Evolutionary conservation across 306 rosid species (phyloP), one percentile per base, ranked within the genome.

Genomic region (Notholithocarpus densiflorus): DNA sequence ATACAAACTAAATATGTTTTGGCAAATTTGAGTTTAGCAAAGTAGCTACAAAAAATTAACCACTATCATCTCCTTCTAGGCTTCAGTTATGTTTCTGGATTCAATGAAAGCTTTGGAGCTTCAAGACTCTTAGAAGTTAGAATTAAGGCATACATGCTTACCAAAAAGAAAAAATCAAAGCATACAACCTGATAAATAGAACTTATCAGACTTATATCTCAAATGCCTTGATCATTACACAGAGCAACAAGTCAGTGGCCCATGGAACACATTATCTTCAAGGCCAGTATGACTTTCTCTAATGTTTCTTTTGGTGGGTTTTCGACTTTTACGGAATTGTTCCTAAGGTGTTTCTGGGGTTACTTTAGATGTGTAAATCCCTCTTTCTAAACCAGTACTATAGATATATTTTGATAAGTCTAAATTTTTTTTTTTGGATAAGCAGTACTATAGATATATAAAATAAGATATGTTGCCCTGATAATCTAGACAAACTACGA

Each of bases 61-160:
- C 55, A 56, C 66, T 55, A 56, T 83, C 75, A 45, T 48, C 61
- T 68, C 76, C 68, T 77, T 75, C 56, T 51, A 70, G 75, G 69
- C 71, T 68, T 48, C 23, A 45, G 26, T 24, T 53, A 43, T 74
- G 54, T 54, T 73, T 74, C 61, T 79, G n/a, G 11, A 31, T 31
- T 32, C 40, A 66, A 75, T 65, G 34, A 75, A 72, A 65, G 15
- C 71, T 62, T 48, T 69, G 27, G 68, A 68, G 75, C 59, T 80
- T 81, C 56, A 57, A 40, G 45, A 40, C 45, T 40, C 64, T 48
- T 48, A 3, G 5, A 11, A 11, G 15, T 48, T 48, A 48, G 17
- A 48, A 48, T 48, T 13, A 48, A 48, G 53, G 53, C 17, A 13
- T 12, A 48, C 53, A 48, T 48, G 17, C 53, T 48, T 48, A 48